Base-by-base conservation (phyloP, 306 rosid genomes). In the Cercis canadensis region DNA sequence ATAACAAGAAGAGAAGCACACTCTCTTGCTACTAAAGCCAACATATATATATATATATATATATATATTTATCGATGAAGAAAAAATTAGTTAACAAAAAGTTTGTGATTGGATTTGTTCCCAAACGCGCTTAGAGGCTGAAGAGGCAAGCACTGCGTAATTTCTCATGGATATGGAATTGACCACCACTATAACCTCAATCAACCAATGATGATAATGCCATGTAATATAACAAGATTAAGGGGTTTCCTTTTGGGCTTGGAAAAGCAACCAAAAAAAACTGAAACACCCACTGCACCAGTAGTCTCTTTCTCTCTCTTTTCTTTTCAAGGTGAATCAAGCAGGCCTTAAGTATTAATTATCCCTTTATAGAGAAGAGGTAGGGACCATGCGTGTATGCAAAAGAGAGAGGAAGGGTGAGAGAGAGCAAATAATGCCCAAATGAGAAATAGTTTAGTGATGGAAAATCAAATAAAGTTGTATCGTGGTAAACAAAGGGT, bases 371-470 rank as follows among this genome's bases (percentile, higher is more conserved):
- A 13, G 71, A 55, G 61, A 57, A 70, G 56, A 71, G 69, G 79
- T 71, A 65, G 89, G 89, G 81, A 72, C 86, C 81, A 78, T 70
- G 13, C 34, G 10, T 41, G 19, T 16, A 58, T n/a, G n/a, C n/a
- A n/a, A n/a, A n/a, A n/a, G n/a, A n/a, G n/a, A n/a, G n/a, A n/a
- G n/a, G n/a, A n/a, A n/a, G n/a, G n/a, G n/a, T n/a, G n/a, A n/a
- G n/a, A n/a, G 58, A 62, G 15, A 69, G 47, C 75, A 79, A 79
- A 80, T 82, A 87, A 80, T 84, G 68, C 86, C 86, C 82, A 80
- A 78, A 82, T 32, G 34, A 60, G 34, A 69, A 7, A 78, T 62
- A 54, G 51, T 53, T 45, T 40, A 62, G 24, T 70, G 19, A 57
- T 53, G 33, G 52, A 64, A 44, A 69, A 75, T 46, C 31, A 39